Percentiles rank a stretch among this genome's conserved stretches.
Conservation (phyloP, 331 rosid genomes). For the Rosa hybrid region DNA sequence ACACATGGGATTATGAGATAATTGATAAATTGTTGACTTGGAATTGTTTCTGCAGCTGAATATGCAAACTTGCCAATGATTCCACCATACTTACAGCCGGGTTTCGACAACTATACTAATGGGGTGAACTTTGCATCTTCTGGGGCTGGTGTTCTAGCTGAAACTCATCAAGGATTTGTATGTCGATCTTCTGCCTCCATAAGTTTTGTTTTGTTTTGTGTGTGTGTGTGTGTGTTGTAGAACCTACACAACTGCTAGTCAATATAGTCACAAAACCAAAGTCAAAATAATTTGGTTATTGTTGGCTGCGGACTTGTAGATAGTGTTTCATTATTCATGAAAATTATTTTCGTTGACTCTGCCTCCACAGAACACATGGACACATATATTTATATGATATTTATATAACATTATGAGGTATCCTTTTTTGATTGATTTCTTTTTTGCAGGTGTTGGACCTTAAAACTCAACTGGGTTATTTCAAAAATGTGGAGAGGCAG, state of each 20-base stretch:
- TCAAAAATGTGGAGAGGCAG: background rate
- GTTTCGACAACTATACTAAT: background rate
- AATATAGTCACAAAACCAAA: background rate
- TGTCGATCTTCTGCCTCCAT: background rate
- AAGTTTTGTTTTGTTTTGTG: background rate
- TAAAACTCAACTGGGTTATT: conserved; percentile 5
- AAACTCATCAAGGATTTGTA: conserved; percentile 23
- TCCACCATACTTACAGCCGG: conserved; percentile 24
- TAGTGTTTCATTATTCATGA: background rate
- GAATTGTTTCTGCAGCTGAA: conserved; percentile 16
- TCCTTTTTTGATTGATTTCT: background rate
- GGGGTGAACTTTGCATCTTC: conserved; percentile 29
- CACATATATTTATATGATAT: background rate
- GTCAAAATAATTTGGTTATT: background rate
- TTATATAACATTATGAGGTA: background rate
- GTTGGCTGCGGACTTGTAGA: background rate
- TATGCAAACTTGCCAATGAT: conserved; percentile 25
- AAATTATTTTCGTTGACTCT: background rate
- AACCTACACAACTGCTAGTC: background rate
- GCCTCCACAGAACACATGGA: background rate
- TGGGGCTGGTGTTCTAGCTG: conserved; percentile 23
- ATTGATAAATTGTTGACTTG: background rate
- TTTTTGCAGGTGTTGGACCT: conserved; percentile 4
- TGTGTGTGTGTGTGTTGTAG: too few relatives aligned
- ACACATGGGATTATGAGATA: background rate